A percentile compares a stretch with the other conserved stretches of the same genome.
phyloP scores from a whole-genome alignment of 495 filamentous ascomycete genomes.

The Aspergillus heteromorphus region DNA sequence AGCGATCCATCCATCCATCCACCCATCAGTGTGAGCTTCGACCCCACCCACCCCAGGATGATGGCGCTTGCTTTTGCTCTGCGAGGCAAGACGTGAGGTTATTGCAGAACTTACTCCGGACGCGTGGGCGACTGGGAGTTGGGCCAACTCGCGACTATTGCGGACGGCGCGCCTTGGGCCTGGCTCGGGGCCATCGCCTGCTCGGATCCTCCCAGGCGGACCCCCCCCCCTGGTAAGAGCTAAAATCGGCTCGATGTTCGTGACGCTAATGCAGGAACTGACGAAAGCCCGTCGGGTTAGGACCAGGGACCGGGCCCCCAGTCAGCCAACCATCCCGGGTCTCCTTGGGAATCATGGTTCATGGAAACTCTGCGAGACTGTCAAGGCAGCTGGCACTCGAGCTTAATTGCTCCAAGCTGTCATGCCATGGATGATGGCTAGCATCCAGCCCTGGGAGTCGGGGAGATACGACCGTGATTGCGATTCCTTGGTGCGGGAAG shows the following conservation, averaged over 20 bases:
- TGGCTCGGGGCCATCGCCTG: not conserved
- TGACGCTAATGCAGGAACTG: slow-evolving; percentile 45
- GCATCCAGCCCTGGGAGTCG: not conserved
- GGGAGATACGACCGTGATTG: not conserved
- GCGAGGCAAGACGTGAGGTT: not conserved
- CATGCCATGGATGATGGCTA: not conserved
- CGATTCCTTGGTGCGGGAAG: not conserved
- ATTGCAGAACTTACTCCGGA: not conserved
- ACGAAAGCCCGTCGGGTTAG: slow-evolving; percentile 10
- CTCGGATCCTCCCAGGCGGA: not conserved
- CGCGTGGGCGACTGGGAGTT: not conserved
- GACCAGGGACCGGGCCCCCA: not conserved
- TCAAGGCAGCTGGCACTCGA: slow-evolving; percentile 3
- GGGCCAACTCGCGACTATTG: not conserved
- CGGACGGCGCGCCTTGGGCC: not conserved
- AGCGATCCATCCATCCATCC: not conserved
- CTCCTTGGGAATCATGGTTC: slow-evolving; percentile 12
- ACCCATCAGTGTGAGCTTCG: not conserved
- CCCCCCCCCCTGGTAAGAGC: slow-evolving; percentile 8
- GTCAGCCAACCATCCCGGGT: slow-evolving; percentile 7
- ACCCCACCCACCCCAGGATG: not conserved
- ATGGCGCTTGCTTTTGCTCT: not conserved
- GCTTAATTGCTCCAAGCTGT: not conserved
- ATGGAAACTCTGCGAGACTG: slow-evolving; percentile 5
- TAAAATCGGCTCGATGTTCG: slow-evolving; percentile 15